Base-by-base conservation (phyloP, 73 alveolate species). In the Stentor coeruleus region DNA sequence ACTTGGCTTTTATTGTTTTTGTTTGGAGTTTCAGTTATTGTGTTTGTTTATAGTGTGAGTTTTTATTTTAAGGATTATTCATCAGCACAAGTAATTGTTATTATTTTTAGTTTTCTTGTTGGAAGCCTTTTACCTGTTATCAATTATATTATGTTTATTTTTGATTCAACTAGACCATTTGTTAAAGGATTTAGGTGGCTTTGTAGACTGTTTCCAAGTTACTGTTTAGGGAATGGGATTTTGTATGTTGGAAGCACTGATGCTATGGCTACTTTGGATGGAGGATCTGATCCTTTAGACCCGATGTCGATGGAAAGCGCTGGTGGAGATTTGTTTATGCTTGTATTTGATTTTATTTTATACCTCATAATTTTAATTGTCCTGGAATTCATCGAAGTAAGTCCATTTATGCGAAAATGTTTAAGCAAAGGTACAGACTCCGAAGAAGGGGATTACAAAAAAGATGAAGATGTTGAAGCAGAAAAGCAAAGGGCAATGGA, bases 191-290 rank as follows among this genome's bases (percentile, higher is more conserved):
- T 92, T 0, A 88, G 82, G 77, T 94, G 96, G 95, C 59, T 96
- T 59, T 95, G 94, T 77, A 88, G 96, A 74, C 58, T 93, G 39
- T 81, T 94, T 42, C 99, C 99, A 11, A 92, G 97, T 57, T 97
- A 94, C 85, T 85, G 98, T 41, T 85, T 97, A 59, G 93, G 95
- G 72, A 89, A 84, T 87, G 99, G 99, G 26, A 83, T 91, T 59
- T 76, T 90, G 59, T 81, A 79, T 72, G 85, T 93, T 1, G 91
- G 93, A 6, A 74, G 72, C 1, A 80, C 75, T 77, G 49, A 72
- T 35, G 39, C 74, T 38, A 82, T 74, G 39, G 77, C 84, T 26
- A 59, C 58, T 3, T 58, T 80, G 15, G 87, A 85, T 30, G 93
- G 91, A 1, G 41, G 49, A 58, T 1, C 38, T 4, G 76, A 81